phyloP scores from a whole-genome alignment of 192 early-diverging fungal species.

The Glomus cerebriforme region DNA sequence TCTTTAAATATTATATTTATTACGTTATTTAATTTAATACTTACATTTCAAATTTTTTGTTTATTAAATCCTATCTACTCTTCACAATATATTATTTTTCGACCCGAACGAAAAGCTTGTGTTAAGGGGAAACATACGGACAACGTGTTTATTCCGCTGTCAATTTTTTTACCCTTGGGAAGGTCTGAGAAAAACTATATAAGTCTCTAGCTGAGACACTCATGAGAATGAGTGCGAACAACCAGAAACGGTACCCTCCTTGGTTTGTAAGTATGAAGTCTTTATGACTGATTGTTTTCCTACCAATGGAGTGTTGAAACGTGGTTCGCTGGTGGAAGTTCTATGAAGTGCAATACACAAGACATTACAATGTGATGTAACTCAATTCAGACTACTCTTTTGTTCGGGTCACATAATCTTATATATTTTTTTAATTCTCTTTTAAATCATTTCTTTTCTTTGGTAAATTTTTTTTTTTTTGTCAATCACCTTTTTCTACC shows the following conservation, averaged over 20 bases:
- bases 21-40: neutral
- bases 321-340: slow-evolving; percentile 33
- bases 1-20: neutral
- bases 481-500: too few species aligned
- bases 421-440: neutral
- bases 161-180: slow-evolving; percentile 33
- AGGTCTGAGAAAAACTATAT: slow-evolving; percentile 44
- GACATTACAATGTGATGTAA: slow-evolving; percentile 34
- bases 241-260: slow-evolving; percentile 33
- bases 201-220: slow-evolving; percentile 30
- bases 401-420: slow-evolving; percentile 21
- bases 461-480: too few species aligned
- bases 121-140: slow-evolving; percentile 43
- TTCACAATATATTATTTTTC: neutral
- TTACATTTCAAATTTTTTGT: too few species aligned
- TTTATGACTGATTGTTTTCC: slow-evolving; percentile 24
- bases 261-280: slow-evolving; percentile 25
- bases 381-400: slow-evolving; percentile 47
- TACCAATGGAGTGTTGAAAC: slow-evolving; percentile 28
- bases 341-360: slow-evolving; percentile 44
- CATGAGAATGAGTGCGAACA: slow-evolving; percentile 23
- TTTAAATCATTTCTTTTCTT: neutral
- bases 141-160: neutral
- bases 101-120: slow-evolving; percentile 37
- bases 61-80: too few species aligned